A percentile compares a stretch with the other conserved stretches of the same genome.
Conservation (phyloP, 2,329 filamentous ascomycete genomes). For the Stemphylium vesicarium region DNA sequence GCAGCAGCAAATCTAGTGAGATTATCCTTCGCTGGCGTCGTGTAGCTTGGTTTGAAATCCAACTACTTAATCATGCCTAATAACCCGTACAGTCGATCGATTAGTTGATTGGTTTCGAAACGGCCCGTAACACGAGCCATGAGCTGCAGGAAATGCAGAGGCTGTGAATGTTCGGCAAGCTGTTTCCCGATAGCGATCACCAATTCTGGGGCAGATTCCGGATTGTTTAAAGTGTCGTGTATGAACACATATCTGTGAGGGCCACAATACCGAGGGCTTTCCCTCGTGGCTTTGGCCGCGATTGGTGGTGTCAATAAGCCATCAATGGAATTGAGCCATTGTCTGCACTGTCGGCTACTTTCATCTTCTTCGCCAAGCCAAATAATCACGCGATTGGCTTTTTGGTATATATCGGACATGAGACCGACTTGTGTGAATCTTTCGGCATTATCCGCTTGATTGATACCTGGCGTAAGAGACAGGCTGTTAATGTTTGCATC, state of each 20-base stretch:
- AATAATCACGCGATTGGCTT: slow-evolving; percentile 21
- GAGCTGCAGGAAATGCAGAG: too few species aligned
- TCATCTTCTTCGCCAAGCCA: slow-evolving; percentile 25
- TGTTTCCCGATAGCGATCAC: slow-evolving; percentile 11
- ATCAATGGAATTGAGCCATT: slow-evolving; percentile 13
- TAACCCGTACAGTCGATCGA: too few species aligned
- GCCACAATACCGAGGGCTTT: not conserved
- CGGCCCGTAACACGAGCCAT: too few species aligned
- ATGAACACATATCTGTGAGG: too few species aligned
- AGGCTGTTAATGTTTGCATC: too few species aligned
- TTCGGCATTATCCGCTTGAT: slow-evolving; percentile 40
- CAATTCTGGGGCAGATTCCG: not conserved
- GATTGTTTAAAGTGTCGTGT: not conserved
- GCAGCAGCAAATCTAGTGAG: too few species aligned
- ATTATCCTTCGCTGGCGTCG: too few species aligned
- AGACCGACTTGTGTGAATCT: slow-evolving; percentile 43
- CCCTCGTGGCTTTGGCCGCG: not conserved
- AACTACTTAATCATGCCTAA: too few species aligned
- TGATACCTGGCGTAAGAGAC: slow-evolving; percentile 23
- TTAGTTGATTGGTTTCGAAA: too few species aligned
- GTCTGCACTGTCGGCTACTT: slow-evolving; percentile 3
- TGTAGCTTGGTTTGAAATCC: too few species aligned
- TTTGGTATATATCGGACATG: slow-evolving; percentile 45
- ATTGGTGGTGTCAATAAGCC: slow-evolving; percentile 3
- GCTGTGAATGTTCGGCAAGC: too few species aligned